Evolutionary conservation across 2,329 filamentous ascomycete species (phyloP), one percentile per base, ranked within the genome.

Genomic region (Aotearoamyces nothofagi): DNA sequence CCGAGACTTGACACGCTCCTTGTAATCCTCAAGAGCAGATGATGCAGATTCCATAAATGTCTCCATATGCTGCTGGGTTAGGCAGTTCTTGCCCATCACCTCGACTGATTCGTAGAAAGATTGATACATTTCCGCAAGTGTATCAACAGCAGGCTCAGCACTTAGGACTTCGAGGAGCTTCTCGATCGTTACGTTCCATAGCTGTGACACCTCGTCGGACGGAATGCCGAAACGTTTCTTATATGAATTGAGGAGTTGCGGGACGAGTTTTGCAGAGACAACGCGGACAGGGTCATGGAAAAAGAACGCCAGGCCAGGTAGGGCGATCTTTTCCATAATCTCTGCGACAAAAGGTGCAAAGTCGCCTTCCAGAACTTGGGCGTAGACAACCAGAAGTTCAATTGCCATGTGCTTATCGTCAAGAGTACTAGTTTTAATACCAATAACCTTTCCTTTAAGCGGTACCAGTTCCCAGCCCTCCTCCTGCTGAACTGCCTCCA

Each of bases 341-440:
- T 92, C 78, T 24, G 76, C 65, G 29, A 93, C 87, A 41, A 92
- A 96, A 2, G 81, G 82, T 30, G 90, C 84, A 50, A 98, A 98
- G 16, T 80, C 72, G 13, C 68, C 83, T 51, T 94, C 83, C n/a
- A 98, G 67, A 15, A 93, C 86, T 51, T 94, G 84, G 2, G 90
- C 87, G 49, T 98, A 98, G 37, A 98, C 87, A 26, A 92, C 86
- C 35, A 98, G 78, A 30, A 98, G 72, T 56, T 98, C 90, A 39
- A 98, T 96, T n/a, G 90, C 90, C 69, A 93, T 94, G 54, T 96
- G 86, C 63, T 98, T 98, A 57, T 98, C 90, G 45, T 98, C 90
- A 53, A 98, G 76, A 7, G 80, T 82, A 52, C 83, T 93, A 5
- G 90, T 98, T 59, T 86, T 84, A 58, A 98, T 98, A 39, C 90